Percentiles rank a stretch among this genome's conserved stretches.
Evolutionary conservation across 495 filamentous ascomycete species (phyloP).

Genomic region (Aspergillus panamensis): DNA sequence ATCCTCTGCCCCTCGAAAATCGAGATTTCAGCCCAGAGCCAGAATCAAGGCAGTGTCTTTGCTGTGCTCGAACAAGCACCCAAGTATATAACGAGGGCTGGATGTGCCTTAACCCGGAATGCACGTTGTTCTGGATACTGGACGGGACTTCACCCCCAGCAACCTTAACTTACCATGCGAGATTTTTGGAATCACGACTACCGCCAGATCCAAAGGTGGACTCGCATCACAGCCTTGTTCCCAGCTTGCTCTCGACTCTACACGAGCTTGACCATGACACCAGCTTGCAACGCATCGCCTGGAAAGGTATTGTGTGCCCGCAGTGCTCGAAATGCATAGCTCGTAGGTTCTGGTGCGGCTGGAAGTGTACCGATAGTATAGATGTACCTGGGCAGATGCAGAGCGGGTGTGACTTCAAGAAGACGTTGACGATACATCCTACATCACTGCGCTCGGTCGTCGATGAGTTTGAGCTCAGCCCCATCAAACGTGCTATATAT

Average conservation of each 20-base stretch:
- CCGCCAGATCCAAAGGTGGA: constrained; percentile 35
- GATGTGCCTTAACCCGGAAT: constrained; percentile 63
- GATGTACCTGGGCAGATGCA: constrained; percentile 23
- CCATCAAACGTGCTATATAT: constrained; percentile 26
- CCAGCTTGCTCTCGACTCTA: constrained; percentile 38
- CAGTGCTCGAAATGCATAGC: constrained; percentile 62
- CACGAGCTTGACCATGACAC: constrained; percentile 25
- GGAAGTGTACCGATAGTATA: constrained; percentile 50
- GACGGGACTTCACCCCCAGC: constrained; percentile 23
- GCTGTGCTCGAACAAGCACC: constrained; percentile 36
- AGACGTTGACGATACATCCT: constrained; percentile 31
- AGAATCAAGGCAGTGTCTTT: constrained; percentile 32
- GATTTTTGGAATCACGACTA: constrained; percentile 53
- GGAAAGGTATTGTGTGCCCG: constrained; percentile 71
- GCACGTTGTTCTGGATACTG: constrained; percentile 54
- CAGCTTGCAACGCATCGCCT: constrained; percentile 35
- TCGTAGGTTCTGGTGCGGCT: constrained; percentile 59
- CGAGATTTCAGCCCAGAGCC: constrained; percentile 24
- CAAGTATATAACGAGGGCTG: constrained; percentile 58
- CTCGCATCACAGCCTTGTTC: constrained; percentile 34
- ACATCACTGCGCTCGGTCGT: constrained; percentile 36
- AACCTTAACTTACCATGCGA: constrained; percentile 50
- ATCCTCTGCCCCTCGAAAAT: constrained; percentile 18
- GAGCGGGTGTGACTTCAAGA: constrained; percentile 45
- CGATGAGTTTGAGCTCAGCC: constrained; percentile 28